A percentile compares a stretch with the other conserved stretches of the same genome.
These are phyloP conservation scores for Citrullus colocynthis DNA, from an alignment of 306 rosid genomes.

Conservation along the genomic window DNA sequence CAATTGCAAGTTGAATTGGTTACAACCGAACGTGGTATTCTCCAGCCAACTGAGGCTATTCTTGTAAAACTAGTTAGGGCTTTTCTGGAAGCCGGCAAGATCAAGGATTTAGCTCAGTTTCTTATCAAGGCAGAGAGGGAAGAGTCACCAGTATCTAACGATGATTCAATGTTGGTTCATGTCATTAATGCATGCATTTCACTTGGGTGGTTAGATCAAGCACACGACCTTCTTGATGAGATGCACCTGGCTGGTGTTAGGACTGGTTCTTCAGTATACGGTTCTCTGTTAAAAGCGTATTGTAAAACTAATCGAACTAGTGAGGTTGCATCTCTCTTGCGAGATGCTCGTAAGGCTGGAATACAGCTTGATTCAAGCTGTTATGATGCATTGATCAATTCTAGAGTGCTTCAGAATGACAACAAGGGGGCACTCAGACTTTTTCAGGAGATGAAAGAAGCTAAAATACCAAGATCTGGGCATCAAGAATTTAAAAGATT, in stretches of 20 bases:
- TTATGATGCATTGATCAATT: slow-evolving; percentile 62
- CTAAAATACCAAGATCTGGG: slow-evolving; percentile 47
- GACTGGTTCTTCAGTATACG: slow-evolving; percentile 46
- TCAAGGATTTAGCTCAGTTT: slow-evolving; percentile 64
- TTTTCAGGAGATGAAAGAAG: slow-evolving; percentile 67
- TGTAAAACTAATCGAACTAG: slow-evolving; percentile 49
- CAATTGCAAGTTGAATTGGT: slow-evolving; percentile 49
- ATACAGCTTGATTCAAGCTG: slow-evolving; percentile 70
- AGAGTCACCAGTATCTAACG: slow-evolving; percentile 59
- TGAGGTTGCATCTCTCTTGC: slow-evolving; percentile 48
- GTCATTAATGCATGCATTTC: slow-evolving; percentile 68
- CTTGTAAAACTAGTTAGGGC: slow-evolving; percentile 68
- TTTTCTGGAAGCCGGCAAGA: slow-evolving; percentile 63
- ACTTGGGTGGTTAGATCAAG: slow-evolving; percentile 82
- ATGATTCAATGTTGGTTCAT: slow-evolving; percentile 58
- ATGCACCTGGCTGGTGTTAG: slow-evolving; percentile 67
- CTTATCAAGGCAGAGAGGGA: slow-evolving; percentile 58
- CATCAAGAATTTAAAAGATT: slow-evolving; percentile 30
- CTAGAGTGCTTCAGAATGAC: slow-evolving; percentile 60
- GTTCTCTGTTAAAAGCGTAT: slow-evolving; percentile 71
- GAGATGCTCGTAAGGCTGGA: slow-evolving; percentile 77
- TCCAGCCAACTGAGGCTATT: slow-evolving; percentile 67
- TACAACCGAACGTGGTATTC: slow-evolving; percentile 51
- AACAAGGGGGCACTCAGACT: slow-evolving; percentile 62
- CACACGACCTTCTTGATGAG: slow-evolving; percentile 88